phyloP scores from a whole-genome alignment of 164 flowering plant genomes.

The Cinnamomum micranthum region DNA sequence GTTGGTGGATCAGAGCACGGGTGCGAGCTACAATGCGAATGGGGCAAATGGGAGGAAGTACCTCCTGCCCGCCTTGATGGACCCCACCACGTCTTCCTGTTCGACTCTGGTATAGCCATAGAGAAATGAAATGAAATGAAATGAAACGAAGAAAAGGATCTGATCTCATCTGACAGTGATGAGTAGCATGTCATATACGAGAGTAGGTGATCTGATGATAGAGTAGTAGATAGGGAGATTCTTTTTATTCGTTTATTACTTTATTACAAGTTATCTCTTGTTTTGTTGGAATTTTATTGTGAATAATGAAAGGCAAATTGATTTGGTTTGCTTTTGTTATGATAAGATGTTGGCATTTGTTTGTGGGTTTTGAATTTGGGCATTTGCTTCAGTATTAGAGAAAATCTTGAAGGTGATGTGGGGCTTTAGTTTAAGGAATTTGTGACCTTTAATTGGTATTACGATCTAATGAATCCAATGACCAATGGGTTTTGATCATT shows the following conservation, averaged over 20 bases:
- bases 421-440: no score
- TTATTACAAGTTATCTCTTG: not conserved
- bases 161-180: no score
- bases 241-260: not conserved
- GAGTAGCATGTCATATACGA: not conserved
- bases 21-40: conserved; percentile 56
- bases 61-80: conserved; percentile 49
- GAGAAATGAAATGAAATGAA: no score
- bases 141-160: not conserved
- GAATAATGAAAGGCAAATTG: conserved; percentile 1
- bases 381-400: no score
- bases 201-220: no score
- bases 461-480: no score
- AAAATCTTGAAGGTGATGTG: no score
- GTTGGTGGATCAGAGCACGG: conserved; percentile 37
- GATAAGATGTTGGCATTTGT: no score
- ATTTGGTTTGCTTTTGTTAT: conserved; percentile 2
- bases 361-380: no score
- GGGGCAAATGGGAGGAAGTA: conserved; percentile 50
- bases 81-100: conserved; percentile 43
- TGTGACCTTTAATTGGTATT: no score
- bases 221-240: not conserved
- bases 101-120: conserved; percentile 27
- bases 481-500: no score
- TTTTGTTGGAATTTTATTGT: no score